Percentiles rank a stretch among this genome's conserved stretches.
phyloP scores from a whole-genome alignment of 331 rosid species.

The Spiraea crenata region DNA sequence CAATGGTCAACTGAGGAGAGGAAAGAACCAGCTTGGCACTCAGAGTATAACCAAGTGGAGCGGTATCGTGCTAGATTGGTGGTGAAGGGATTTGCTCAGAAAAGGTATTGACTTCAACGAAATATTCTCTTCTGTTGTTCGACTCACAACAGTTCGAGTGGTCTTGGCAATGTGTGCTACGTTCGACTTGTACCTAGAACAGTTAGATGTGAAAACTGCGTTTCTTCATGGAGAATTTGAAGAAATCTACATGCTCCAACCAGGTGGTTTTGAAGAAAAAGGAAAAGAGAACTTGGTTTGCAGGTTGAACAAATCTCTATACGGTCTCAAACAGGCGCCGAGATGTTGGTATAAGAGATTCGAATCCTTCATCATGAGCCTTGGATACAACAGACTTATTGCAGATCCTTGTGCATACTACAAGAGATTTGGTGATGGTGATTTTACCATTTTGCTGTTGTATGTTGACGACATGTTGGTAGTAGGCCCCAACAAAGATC shows the following conservation, averaged over 20 bases:
- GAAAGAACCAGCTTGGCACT: too few relatives aligned
- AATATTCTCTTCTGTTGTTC: too few relatives aligned
- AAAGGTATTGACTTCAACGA: too few relatives aligned
- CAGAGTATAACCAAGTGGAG: too few relatives aligned
- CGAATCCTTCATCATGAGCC: constrained; percentile 9
- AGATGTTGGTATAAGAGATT: constrained; percentile 8
- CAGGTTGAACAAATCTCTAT: background rate
- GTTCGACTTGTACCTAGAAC: too few relatives aligned
- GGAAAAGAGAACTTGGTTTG: background rate
- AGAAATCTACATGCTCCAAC: background rate
- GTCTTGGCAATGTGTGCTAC: too few relatives aligned
- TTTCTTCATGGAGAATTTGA: too few relatives aligned
- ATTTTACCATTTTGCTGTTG: background rate
- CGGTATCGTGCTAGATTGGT: too few relatives aligned
- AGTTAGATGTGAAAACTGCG: too few relatives aligned
- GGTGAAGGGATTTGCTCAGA: too few relatives aligned
- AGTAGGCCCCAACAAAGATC: background rate
- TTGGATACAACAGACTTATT: background rate
- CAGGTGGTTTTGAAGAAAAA: background rate
- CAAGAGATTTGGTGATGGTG: background rate
- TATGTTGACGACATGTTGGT: background rate
- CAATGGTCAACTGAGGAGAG: too few relatives aligned
- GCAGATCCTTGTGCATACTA: background rate
- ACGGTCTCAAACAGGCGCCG: background rate
- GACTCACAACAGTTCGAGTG: too few relatives aligned